Conservation (phyloP, 2,329 filamentous ascomycete species). For the Lasiodiplodia citricola region DNA sequence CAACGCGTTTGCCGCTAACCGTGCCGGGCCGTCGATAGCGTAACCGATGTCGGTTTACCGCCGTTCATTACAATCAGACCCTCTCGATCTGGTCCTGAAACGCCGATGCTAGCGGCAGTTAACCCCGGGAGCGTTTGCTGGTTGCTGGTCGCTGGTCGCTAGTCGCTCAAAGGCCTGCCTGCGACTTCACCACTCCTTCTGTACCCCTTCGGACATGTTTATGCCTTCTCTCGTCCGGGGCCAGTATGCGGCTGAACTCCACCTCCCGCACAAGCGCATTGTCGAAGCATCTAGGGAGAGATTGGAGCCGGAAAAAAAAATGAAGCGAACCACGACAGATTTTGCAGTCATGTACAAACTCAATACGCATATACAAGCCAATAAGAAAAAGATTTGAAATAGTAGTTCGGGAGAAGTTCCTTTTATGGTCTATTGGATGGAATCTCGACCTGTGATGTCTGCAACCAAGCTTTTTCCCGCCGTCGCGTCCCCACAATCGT, state of each 20-base stretch:
- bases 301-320: not conserved
- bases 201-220: no score
- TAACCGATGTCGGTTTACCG: not conserved
- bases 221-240: no score
- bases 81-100: not conserved
- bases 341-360: not conserved
- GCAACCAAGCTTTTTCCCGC: not conserved
- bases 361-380: not conserved
- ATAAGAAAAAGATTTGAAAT: not conserved
- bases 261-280: not conserved
- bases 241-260: not conserved
- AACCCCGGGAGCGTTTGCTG: not conserved
- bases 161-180: not conserved
- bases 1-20: not conserved
- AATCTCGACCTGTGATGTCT: not conserved
- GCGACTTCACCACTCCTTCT: no score
- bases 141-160: not conserved
- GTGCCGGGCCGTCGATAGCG: constrained; percentile 8
- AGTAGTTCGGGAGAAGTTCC: not conserved
- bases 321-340: not conserved
- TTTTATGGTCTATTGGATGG: not conserved
- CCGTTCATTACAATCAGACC: not conserved
- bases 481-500: not conserved
- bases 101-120: not conserved
- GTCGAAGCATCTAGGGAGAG: no score